phyloP scores from a whole-genome alignment of 2,329 filamentous ascomycete genomes.

The Curvularia spicifera region DNA sequence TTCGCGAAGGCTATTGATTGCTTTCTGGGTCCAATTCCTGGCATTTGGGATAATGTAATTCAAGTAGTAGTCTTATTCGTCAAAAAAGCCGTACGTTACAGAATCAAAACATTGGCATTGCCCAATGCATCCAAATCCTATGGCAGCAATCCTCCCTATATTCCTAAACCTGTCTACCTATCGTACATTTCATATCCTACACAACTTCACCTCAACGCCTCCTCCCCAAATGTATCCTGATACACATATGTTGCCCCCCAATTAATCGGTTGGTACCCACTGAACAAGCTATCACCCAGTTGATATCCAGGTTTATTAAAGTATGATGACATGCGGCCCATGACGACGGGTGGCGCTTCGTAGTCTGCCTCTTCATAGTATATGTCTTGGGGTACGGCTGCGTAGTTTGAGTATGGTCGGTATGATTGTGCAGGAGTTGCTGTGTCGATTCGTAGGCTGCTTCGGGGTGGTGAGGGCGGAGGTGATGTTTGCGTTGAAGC shows the following conservation, averaged over 20 bases:
- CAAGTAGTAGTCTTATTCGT: too few relatives aligned
- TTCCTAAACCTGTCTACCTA: background rate
- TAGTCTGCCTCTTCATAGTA: constrained; percentile 13
- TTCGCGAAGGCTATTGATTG: too few relatives aligned
- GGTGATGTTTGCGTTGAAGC: constrained; percentile 36
- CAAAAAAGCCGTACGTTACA: background rate
- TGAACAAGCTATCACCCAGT: constrained; percentile 40
- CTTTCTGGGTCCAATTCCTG: too few relatives aligned
- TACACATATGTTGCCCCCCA: constrained; percentile 4
- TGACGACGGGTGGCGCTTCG: constrained; percentile 33
- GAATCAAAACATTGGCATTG: background rate
- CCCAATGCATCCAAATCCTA: background rate
- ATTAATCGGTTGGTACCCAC: constrained; percentile 28
- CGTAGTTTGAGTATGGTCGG: constrained; percentile 14
- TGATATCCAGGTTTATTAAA: constrained; percentile 44
- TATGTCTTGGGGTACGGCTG: constrained; percentile 20
- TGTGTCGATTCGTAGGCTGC: constrained; percentile 21
- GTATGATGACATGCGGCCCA: constrained; percentile 44
- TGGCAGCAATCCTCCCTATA: background rate
- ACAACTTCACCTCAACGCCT: background rate
- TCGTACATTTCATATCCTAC: background rate
- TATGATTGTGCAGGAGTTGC: constrained; percentile 10
- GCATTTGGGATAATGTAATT: too few relatives aligned
- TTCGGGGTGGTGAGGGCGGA: constrained; percentile 6
- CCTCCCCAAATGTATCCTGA: constrained; percentile 9